Conservation (phyloP, 2,329 filamentous ascomycete genomes). For the Sclerotiophoma versabilis region DNA sequence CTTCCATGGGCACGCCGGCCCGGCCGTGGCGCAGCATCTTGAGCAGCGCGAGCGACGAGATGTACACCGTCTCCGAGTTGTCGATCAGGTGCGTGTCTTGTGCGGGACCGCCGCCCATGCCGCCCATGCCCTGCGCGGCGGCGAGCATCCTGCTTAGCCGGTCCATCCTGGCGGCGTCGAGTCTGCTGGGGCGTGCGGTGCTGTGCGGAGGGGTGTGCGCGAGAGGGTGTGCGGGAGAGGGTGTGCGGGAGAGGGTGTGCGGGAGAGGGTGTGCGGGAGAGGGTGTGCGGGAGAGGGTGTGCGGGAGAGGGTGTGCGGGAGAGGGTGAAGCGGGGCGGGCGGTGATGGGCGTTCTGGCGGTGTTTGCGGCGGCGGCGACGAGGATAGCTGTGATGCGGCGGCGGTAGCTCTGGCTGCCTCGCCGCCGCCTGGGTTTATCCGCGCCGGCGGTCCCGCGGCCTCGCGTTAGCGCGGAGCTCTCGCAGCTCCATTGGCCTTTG, state of each 20-base stretch:
- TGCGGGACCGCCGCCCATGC: slow-evolving; percentile 62
- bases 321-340: too few species aligned
- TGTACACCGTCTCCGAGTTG: slow-evolving; percentile 99
- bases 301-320: too few species aligned
- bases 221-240: neutral
- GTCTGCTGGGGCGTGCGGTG: neutral
- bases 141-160: slow-evolving; percentile 89
- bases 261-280: too few species aligned
- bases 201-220: neutral
- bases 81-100: slow-evolving; percentile 90
- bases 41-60: slow-evolving; percentile 92
- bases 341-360: too few species aligned
- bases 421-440: too few species aligned
- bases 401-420: too few species aligned
- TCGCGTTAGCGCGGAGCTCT: slow-evolving; percentile 10
- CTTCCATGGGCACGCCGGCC: slow-evolving; percentile 98
- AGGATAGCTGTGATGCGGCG: too few species aligned
- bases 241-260: neutral
- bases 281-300: too few species aligned
- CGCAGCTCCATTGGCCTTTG: slow-evolving; percentile 10
- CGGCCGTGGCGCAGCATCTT: slow-evolving; percentile 99
- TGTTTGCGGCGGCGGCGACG: too few species aligned
- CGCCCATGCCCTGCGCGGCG: slow-evolving; percentile 70
- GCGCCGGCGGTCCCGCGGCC: too few species aligned
- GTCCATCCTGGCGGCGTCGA: slow-evolving; percentile 69